A percentile compares a stretch with the other conserved stretches of the same genome.
Conservation (phyloP, 768 basidiomycete species). For the Leccinum disarticulatum region DNA sequence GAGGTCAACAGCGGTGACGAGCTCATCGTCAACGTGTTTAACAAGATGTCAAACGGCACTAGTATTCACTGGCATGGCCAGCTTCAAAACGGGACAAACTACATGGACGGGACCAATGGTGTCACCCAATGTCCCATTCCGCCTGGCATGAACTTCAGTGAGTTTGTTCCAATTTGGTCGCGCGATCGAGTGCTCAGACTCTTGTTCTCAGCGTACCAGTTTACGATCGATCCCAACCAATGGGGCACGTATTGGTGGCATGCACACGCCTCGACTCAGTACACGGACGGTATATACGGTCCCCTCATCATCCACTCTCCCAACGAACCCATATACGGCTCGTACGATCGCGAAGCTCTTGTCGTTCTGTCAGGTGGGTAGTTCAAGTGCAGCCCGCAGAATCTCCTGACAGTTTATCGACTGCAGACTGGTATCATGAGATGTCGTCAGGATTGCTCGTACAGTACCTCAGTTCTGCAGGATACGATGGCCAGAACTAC, state of each 20-base stretch:
- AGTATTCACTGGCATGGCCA: conserved; percentile 38
- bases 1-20: conserved; percentile 37
- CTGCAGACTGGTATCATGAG: conserved; percentile 35
- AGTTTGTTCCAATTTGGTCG: conserved; percentile 3
- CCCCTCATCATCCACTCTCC: conserved; percentile 47
- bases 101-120: conserved; percentile 46
- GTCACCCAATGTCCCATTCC: conserved; percentile 56
- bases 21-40: conserved; percentile 36
- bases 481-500: conserved; percentile 30
- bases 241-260: conserved; percentile 53
- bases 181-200: neutral
- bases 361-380: conserved; percentile 37
- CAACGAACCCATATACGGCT: conserved; percentile 29
- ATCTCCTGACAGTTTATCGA: neutral
- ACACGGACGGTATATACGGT: conserved; percentile 52
- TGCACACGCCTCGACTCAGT: conserved; percentile 38
- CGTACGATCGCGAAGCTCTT: conserved; percentile 41
- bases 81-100: conserved; percentile 46
- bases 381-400: neutral
- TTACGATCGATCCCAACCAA: conserved; percentile 41
- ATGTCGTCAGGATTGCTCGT: conserved; percentile 30
- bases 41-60: conserved; percentile 33
- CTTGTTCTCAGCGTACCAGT: conserved; percentile 32
- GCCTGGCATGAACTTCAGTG: conserved; percentile 43
- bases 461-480: conserved; percentile 31